phyloP scores from a whole-genome alignment of 495 filamentous ascomycete genomes.

The Jackrogersella minutella region DNA sequence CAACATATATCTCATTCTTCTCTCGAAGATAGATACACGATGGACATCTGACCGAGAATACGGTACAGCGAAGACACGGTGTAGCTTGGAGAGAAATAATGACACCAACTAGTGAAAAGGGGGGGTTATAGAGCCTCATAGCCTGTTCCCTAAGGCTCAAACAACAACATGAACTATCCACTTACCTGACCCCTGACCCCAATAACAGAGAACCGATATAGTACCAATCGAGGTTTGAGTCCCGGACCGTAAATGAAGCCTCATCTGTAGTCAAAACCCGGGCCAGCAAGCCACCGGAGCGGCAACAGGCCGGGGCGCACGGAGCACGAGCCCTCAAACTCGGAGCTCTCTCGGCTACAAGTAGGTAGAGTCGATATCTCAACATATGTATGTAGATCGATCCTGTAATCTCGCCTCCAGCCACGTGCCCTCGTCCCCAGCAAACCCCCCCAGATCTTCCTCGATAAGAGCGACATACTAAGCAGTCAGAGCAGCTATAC shows the following conservation, averaged over 20 bases:
- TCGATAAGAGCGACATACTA: neutral
- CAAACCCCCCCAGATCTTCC: neutral
- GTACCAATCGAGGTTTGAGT: too few species aligned
- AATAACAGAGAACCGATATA: too few species aligned
- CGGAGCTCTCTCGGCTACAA: neutral
- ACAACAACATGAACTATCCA: neutral
- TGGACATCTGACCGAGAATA: too few species aligned
- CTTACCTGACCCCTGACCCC: neutral
- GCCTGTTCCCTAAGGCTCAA: neutral
- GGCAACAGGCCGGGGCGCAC: neutral
- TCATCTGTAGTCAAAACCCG: too few species aligned
- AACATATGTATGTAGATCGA: too few species aligned
- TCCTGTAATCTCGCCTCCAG: slow-evolving; percentile 16
- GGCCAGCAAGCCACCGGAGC: neutral
- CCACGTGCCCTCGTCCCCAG: slow-evolving; percentile 12
- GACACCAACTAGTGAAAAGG: neutral
- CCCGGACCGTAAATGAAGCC: too few species aligned
- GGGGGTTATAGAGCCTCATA: neutral
- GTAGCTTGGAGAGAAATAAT: too few species aligned
- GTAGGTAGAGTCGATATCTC: slow-evolving; percentile 1
- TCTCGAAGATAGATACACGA: too few species aligned
- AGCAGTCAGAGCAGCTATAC: neutral
- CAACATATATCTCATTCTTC: too few species aligned
- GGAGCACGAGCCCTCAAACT: neutral
- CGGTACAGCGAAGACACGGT: too few species aligned